Evolutionary conservation across 78 protist genomes (phyloP).

Genomic region (slime mould (Dictyostelium discoideum)): DNA sequence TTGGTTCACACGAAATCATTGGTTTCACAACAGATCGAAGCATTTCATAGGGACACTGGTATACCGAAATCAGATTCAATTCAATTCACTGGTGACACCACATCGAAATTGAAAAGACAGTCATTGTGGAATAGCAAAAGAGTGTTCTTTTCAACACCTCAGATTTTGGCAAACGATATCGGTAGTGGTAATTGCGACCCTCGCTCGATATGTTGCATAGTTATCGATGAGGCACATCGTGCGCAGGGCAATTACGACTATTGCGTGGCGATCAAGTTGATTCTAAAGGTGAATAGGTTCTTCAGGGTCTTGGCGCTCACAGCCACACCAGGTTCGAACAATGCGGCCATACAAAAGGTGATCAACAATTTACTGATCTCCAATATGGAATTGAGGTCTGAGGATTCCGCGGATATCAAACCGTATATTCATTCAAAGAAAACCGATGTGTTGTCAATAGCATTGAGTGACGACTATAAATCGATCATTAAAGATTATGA

Average conservation of each 20-base stretch:
- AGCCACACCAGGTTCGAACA: conserved; percentile 97
- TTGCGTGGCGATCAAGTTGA: conserved; percentile 31
- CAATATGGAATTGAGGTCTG: conserved; percentile 84
- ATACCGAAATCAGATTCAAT: background rate
- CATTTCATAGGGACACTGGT: conserved; percentile 84
- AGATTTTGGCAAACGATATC: conserved; percentile 86
- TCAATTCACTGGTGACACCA: conserved; percentile 83
- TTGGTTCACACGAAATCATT: conserved; percentile 97
- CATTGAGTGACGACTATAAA: background rate
- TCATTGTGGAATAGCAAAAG: conserved; percentile 82
- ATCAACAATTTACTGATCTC: conserved; percentile 85
- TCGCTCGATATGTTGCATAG: conserved; percentile 40
- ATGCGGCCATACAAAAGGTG: conserved; percentile 77
- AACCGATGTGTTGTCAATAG: background rate
- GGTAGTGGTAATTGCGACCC: conserved; percentile 59
- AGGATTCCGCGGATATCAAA: conserved; percentile 76
- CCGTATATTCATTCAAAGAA: conserved; percentile 44
- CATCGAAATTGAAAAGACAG: background rate
- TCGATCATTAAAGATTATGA: background rate
- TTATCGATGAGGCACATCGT: conserved; percentile 94
- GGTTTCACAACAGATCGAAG: conserved; percentile 94
- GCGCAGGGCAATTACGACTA: conserved; percentile 92
- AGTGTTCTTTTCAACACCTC: conserved; percentile 94
- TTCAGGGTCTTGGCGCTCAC: conserved; percentile 95
- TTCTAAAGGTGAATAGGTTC: background rate